Evolutionary conservation across 108 stramenopile species (phyloP).

Genomic region (Nitzschia sp.): DNA sequence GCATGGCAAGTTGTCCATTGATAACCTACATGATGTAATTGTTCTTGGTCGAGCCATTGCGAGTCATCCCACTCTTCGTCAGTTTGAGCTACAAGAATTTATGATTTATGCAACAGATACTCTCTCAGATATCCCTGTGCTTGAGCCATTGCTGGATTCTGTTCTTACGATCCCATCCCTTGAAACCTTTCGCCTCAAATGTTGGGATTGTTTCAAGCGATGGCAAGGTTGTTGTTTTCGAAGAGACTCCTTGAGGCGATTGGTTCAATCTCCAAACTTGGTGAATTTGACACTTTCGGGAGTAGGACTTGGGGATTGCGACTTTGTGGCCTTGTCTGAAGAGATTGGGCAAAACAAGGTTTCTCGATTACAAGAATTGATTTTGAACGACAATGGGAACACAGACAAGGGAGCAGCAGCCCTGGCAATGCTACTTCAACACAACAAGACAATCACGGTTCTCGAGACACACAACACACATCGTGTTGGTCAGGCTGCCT

Average conservation of each 20-base stretch:
- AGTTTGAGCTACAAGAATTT: conserved; percentile 1
- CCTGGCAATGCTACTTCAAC: neutral
- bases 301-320: conserved; percentile 12
- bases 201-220: conserved; percentile 4
- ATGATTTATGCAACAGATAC: conserved; percentile 9
- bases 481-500: neutral
- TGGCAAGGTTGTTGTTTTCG: neutral
- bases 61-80: conserved; percentile 10
- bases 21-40: conserved; percentile 15
- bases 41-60: conserved; percentile 5
- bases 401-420: conserved; percentile 8
- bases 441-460: neutral
- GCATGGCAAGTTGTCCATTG: conserved; percentile 7
- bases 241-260: neutral
- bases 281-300: conserved; percentile 12
- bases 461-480: conserved; percentile 5
- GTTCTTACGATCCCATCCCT: conserved; percentile 1
- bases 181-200: neutral
- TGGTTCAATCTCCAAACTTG: neutral
- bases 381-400: conserved; percentile 21
- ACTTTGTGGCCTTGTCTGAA: conserved; percentile 9
- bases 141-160: conserved; percentile 7
- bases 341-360: conserved; percentile 1
- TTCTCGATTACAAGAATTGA: conserved; percentile 12
- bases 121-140: neutral